phyloP scores from a whole-genome alignment of 2,329 filamentous ascomycete genomes.

The Mariannaea sp. region DNA sequence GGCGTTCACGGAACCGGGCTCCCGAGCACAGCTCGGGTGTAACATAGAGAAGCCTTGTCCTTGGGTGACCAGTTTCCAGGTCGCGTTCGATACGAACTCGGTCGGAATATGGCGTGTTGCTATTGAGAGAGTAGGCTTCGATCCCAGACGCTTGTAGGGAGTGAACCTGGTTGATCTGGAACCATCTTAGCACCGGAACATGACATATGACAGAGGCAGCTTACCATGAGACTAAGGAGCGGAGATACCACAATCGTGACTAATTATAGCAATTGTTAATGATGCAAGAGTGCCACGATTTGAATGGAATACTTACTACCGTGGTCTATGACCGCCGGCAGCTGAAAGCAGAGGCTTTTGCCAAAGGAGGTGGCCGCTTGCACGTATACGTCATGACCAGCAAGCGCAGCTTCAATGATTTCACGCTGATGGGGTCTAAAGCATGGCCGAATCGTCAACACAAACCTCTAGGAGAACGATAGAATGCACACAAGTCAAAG shows the following conservation, averaged over 20 bases:
- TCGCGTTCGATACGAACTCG: constrained; percentile 75
- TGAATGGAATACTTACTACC: constrained; percentile 67
- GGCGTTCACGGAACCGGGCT: constrained; percentile 74
- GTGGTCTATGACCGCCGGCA: constrained; percentile 84
- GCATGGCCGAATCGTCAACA: constrained; percentile 4
- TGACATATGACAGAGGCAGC: constrained; percentile 25
- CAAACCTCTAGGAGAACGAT: background rate
- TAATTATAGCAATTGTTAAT: constrained; percentile 42
- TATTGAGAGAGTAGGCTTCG: constrained; percentile 84
- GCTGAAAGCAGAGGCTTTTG: constrained; percentile 90
- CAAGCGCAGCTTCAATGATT: constrained; percentile 80
- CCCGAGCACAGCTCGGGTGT: constrained; percentile 87
- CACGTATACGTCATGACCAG: constrained; percentile 88
- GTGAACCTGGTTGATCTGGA: constrained; percentile 87
- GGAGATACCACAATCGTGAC: constrained; percentile 92
- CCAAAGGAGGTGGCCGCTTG: constrained; percentile 91
- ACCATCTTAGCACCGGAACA: constrained; percentile 15
- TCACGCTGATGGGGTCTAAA: constrained; percentile 81
- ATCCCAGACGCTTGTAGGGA: constrained; percentile 76
- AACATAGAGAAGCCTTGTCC: constrained; percentile 84
- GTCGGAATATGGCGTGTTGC: constrained; percentile 70
- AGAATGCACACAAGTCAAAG: background rate
- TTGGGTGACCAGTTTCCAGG: constrained; percentile 84
- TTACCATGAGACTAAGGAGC: constrained; percentile 84
- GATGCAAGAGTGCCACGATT: constrained; percentile 1